Evolutionary conservation across 495 filamentous ascomycete species (phyloP), one percentile per base, ranked within the genome.

Genomic region (Aspergillus sclerotioniger): DNA sequence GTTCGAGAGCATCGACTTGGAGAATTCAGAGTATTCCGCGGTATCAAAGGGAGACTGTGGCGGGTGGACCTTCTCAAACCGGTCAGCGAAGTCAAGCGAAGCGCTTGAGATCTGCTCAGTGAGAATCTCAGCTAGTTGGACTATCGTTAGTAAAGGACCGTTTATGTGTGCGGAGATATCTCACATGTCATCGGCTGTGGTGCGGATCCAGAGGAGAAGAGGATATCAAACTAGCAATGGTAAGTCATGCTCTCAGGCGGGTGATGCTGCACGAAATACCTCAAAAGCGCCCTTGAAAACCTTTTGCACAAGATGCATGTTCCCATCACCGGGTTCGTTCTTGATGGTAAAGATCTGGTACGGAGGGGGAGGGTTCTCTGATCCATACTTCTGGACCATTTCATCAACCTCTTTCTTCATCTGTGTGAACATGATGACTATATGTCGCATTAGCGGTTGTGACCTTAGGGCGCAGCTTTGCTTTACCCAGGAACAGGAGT

Each of bases 1-100:
- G 70, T 98, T 98, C 6, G 92, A 96, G 50, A 98, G 90, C 82
- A 98, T 89, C 43, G 88, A 90, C 61, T 87, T 87, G 53, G 87
- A 90, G 71, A 98, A 98, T 53, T 81, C 79, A 20, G 84, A 79
- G 67, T 96, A 94, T 59, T 90, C 83, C 6, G 80, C 77, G 2
- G 82, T 77, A 37, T 84, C 74, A 67, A 95, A 98, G 0, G 94
- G 95, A 6, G 85, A 77, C 62, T 90, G 74, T 0, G 90, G 89
- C 13, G 82, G 70, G 59, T 98, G 88, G 45, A 92, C 76, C 37
- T 85, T 80, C 17, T 81, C 71, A 70, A 94, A 97, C 16, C 87
- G 86, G 50, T 88, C 79, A 33, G 83, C 80, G 69, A 97, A 98
- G 10, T 82, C 73, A 46, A 84, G 74, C 0, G 84, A 85, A 2